Conservation (phyloP, 2,329 filamentous ascomycete genomes). For the Ceratocystis destructans region DNA sequence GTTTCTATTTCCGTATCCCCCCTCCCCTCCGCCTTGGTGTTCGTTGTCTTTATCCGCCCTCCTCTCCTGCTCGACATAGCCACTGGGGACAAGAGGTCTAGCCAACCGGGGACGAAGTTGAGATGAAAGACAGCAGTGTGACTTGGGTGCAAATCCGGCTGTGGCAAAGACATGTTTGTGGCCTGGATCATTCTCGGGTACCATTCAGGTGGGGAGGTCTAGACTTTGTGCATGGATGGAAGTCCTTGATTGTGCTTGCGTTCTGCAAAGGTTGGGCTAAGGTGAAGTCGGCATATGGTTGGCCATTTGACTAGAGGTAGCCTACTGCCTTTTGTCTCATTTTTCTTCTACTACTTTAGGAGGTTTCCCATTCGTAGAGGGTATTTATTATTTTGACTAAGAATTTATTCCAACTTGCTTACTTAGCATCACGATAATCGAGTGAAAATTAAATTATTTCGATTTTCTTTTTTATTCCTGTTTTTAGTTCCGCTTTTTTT, state of each 20-base stretch:
- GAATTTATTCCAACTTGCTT: no score
- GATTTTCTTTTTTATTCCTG: background rate
- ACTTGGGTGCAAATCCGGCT: background rate
- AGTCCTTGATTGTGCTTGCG: background rate
- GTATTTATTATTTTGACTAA: no score
- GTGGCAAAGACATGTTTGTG: conserved; percentile 8
- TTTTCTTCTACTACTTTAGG: background rate
- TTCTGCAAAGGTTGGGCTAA: background rate
- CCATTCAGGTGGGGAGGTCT: background rate
- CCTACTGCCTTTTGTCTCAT: background rate
- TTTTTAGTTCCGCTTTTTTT: background rate
- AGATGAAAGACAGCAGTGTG: conserved; percentile 1
- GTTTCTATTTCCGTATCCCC: background rate
- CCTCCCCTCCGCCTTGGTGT: background rate
- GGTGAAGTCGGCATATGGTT: background rate
- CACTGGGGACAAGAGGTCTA: background rate
- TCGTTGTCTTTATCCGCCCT: background rate
- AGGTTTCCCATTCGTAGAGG: no score
- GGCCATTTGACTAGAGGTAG: background rate
- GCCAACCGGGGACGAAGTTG: background rate
- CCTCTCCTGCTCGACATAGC: background rate
- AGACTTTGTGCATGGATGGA: background rate
- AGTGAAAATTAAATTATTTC: background rate
- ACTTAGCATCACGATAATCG: background rate
- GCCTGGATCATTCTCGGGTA: conserved; percentile 6